A percentile compares a stretch with the other conserved stretches of the same genome.
Evolutionary conservation across 768 basidiomycete genomes (phyloP).

Genomic region (Tulasnella sp.): DNA sequence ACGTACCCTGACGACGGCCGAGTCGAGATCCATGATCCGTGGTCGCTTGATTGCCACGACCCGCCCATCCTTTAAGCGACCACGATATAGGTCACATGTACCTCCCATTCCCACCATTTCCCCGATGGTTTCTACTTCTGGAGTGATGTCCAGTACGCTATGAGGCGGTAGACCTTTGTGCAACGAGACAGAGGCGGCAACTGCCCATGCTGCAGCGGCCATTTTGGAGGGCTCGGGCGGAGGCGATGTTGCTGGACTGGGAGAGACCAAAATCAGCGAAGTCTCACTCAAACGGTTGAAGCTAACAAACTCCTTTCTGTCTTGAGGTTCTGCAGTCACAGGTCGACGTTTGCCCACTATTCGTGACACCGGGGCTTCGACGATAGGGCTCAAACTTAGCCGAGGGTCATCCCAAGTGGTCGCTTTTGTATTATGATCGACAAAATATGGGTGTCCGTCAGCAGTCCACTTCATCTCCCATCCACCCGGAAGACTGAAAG

Average conservation of each 20-base stretch:
- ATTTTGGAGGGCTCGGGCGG: background rate
- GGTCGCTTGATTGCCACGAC: constrained; percentile 14
- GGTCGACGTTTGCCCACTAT: background rate
- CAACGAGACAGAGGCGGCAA: background rate
- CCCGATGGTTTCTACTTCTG: constrained; percentile 9
- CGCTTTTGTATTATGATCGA: constrained; percentile 99
- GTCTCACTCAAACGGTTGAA: background rate
- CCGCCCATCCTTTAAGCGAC: background rate
- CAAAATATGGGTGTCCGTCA: constrained; percentile 97
- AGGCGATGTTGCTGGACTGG: background rate
- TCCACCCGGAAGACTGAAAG: constrained; percentile 55
- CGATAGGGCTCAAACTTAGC: constrained; percentile 28
- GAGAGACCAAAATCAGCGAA: background rate
- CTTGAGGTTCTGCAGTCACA: background rate
- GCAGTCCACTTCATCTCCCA: constrained; percentile 99
- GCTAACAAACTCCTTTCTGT: background rate
- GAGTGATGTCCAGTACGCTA: constrained; percentile 4
- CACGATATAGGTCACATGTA: constrained; percentile 8
- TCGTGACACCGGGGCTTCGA: background rate
- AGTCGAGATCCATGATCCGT: constrained; percentile 7
- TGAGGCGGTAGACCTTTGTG: background rate
- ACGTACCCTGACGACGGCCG: constrained; percentile 4
- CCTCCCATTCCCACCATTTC: constrained; percentile 6
- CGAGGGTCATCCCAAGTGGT: constrained; percentile 99
- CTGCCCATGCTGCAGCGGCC: background rate